Evolutionary conservation across 116 monocot genomes (phyloP).

Genomic region (Papilionanthe hybrid): DNA sequence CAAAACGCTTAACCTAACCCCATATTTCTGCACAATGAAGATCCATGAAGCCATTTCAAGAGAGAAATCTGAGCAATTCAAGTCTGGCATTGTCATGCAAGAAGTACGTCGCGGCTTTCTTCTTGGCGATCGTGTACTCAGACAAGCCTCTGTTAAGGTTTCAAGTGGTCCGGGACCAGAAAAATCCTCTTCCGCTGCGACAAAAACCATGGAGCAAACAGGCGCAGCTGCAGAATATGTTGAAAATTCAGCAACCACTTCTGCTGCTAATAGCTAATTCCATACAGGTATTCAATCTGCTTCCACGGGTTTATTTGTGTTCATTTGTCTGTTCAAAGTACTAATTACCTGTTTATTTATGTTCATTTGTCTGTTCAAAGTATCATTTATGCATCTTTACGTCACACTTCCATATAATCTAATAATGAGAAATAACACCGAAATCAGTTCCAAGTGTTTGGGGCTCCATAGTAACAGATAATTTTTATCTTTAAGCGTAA

Average conservation of each 20-base stretch:
- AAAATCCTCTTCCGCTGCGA: constrained; percentile 15
- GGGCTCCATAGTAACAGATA: not conserved
- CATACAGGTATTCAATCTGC: not conserved
- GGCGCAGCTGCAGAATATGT: not conserved
- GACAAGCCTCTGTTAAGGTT: constrained; percentile 75
- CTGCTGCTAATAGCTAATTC: constrained; percentile 15
- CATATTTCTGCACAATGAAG: constrained; percentile 24
- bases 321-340: not conserved
- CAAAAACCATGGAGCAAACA: constrained; percentile 4
- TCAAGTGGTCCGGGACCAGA: constrained; percentile 45
- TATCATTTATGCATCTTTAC: not conserved
- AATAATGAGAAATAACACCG: not conserved
- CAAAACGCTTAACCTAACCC: not conserved
- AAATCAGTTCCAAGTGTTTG: not conserved
- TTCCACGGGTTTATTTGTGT: not conserved
- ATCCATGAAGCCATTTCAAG: constrained; percentile 61
- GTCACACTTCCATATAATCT: not conserved
- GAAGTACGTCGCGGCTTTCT: constrained; percentile 67
- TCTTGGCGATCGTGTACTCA: constrained; percentile 50
- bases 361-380: not conserved
- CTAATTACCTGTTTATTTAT: not conserved
- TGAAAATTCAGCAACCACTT: constrained; percentile 8
- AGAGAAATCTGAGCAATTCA: constrained; percentile 53
- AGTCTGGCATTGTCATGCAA: constrained; percentile 44
- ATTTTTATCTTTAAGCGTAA: not conserved